Evolutionary conservation across 1,139 yeast species (phyloP).

Genomic region (Yamadazyma triangularis): DNA sequence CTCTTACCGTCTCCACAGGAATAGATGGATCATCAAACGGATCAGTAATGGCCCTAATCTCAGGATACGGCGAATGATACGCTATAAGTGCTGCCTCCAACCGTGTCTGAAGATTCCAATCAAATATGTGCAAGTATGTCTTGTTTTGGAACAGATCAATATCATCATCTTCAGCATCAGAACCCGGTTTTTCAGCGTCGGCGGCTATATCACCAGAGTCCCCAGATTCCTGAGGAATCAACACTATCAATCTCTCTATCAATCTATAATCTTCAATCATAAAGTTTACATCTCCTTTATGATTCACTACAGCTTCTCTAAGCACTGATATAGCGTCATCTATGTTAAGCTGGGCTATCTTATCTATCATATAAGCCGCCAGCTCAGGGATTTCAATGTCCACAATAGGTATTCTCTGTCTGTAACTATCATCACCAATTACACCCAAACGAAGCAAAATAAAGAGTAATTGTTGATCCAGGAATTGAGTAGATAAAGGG

Average conservation of each 20-base stretch:
- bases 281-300: slow-evolving; percentile 40
- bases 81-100: slow-evolving; percentile 40
- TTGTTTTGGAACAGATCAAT: slow-evolving; percentile 18
- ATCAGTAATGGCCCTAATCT: slow-evolving; percentile 41
- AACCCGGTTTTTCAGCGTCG: slow-evolving; percentile 4
- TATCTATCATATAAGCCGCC: slow-evolving; percentile 27
- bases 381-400: slow-evolving; percentile 16
- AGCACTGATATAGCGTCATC: slow-evolving; percentile 28
- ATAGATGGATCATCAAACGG: slow-evolving; percentile 37
- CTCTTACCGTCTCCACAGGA: slow-evolving; percentile 41
- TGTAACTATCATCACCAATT: slow-evolving; percentile 24
- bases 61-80: slow-evolving; percentile 45
- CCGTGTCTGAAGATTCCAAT: slow-evolving; percentile 34
- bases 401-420: slow-evolving; percentile 9
- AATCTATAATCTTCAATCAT: slow-evolving; percentile 32
- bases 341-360: slow-evolving; percentile 18
- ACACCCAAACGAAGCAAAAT: slow-evolving; percentile 27
- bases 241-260: slow-evolving; percentile 25
- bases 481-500: too few relatives aligned
- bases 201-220: background rate
- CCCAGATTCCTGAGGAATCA: slow-evolving; percentile 16
- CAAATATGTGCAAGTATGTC: slow-evolving; percentile 25
- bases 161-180: slow-evolving; percentile 9
- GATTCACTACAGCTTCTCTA: slow-evolving; percentile 36
- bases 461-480: slow-evolving; percentile 21